Evolutionary conservation across 176 grass and related monocot genomes (phyloP), one percentile per base, ranked within the genome.

Genomic region (Alloteropsis semialata): DNA sequence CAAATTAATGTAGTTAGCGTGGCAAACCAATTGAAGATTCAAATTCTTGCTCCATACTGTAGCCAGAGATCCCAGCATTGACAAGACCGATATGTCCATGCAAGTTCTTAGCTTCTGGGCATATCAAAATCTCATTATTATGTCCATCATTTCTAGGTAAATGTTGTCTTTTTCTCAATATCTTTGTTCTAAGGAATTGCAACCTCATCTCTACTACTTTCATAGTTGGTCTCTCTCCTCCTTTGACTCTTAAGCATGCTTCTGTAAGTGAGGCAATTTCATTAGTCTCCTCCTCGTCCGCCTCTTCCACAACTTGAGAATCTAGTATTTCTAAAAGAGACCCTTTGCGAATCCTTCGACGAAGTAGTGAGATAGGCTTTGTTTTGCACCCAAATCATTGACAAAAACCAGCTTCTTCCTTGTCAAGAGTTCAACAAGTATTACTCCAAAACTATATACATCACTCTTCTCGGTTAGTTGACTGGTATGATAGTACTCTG

Each of bases 171-270:
- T 42, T 76, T 78, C 43, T 48, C 51, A 54, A 19, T 27, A 64
- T 83, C 27, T 6, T 83, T 46, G 62, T 86, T 83, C 21, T 78
- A 0, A 87, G 24, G 9, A 86, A 19, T 10, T 86, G 84, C 69
- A 90, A 24, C 37, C 72, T 83, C 78, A 92, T 88, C 2, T 79
- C 86, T 36, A 92, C 72, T 76, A n/a, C n/a, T n/a, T n/a, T 92
- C 86, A 90, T 90, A 3, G 28, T 67, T 13, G 84, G 78, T 16
- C 72, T 85, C 0, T 90, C 84, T 75, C 54, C 38, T 12, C 85
- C n/a, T n/a, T n/a, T n/a, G n/a, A n/a, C n/a, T n/a, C n/a, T n/a
- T n/a, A n/a, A n/a, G n/a, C n/a, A n/a, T n/a, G n/a, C n/a, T n/a
- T n/a, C n/a, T n/a, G n/a, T n/a, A n/a, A n/a, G n/a, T n/a, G n/a